Evolutionary conservation across 495 filamentous ascomycete species (phyloP).

Genomic region (Venustampulla echinocandica): DNA sequence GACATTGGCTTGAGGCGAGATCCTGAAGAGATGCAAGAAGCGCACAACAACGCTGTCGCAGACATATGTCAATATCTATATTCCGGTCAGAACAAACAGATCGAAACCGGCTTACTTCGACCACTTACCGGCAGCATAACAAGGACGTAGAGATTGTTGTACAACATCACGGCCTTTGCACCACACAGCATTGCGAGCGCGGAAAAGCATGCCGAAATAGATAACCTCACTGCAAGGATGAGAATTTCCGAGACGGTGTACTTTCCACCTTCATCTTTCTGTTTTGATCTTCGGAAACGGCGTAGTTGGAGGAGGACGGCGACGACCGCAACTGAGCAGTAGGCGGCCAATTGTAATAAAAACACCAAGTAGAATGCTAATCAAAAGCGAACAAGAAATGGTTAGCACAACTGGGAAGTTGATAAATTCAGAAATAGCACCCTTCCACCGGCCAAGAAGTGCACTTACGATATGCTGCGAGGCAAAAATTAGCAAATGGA

Average conservation of each 20-base stretch:
- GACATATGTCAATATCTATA: slow-evolving; percentile 18
- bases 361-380: slow-evolving; percentile 17
- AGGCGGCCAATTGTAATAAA: slow-evolving; percentile 11
- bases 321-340: slow-evolving; percentile 1
- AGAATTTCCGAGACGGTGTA: slow-evolving; percentile 5
- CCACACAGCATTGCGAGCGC: slow-evolving; percentile 11
- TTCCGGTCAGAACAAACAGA: slow-evolving; percentile 2
- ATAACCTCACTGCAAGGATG: slow-evolving; percentile 6
- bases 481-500: background rate
- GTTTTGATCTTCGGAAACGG: slow-evolving; percentile 3
- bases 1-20: background rate
- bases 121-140: slow-evolving; percentile 17
- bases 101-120: background rate
- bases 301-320: slow-evolving; percentile 1
- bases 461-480: slow-evolving; percentile 16
- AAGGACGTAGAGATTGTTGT: slow-evolving; percentile 11
- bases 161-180: slow-evolving; percentile 12
- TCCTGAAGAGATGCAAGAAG: slow-evolving; percentile 1
- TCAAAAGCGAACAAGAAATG: background rate
- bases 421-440: background rate
- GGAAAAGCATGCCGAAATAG: slow-evolving; percentile 3
- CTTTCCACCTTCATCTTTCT: slow-evolving; percentile 3
- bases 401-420: background rate
- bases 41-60: slow-evolving; percentile 15
- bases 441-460: background rate